Percentiles rank a stretch among this genome's conserved stretches.
These are phyloP conservation scores for Syncephalastrum racemosum DNA, from an alignment of 371 early-diverging fungal genomes.

Conservation along the genomic window DNA sequence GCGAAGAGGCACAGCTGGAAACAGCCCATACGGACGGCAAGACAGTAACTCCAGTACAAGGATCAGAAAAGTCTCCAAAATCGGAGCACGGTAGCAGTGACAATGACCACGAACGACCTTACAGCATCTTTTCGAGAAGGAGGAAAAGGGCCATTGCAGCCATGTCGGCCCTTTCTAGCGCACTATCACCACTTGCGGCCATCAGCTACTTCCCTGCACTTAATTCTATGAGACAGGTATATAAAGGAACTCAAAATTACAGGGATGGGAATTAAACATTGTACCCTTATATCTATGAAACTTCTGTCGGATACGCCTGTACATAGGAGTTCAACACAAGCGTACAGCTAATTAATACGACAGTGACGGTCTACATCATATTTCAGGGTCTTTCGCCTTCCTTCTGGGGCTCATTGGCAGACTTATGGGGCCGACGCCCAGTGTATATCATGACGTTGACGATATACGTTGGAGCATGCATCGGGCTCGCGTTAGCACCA, in stretches of 20 bases:
- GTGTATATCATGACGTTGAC: constrained; percentile 54
- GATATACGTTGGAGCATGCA: constrained; percentile 49
- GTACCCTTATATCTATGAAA: neutral
- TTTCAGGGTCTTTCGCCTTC: constrained; percentile 23
- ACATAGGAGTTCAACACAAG: constrained; percentile 16
- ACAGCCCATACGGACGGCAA: no score
- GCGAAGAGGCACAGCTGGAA: no score
- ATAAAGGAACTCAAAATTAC: neutral
- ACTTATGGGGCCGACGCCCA: constrained; percentile 53
- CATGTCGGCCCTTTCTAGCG: constrained; percentile 11
- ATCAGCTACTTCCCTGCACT: constrained; percentile 24
- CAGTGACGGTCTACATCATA: constrained; percentile 23
- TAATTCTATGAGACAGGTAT: constrained; percentile 13
- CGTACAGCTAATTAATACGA: constrained; percentile 18
- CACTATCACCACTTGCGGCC: constrained; percentile 16
- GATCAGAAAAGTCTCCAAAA: no score
- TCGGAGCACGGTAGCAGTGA: no score
- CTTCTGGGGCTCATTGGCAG: constrained; percentile 60
- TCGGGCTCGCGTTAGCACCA: constrained; percentile 53
- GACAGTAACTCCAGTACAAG: no score
- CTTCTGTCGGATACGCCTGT: neutral
- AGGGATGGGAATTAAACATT: neutral
- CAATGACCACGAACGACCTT: no score
- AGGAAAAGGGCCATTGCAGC: neutral
- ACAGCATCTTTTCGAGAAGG: no score